phyloP scores from a whole-genome alignment of 352 stramenopile genomes.

The Pythium phragmitis region DNA sequence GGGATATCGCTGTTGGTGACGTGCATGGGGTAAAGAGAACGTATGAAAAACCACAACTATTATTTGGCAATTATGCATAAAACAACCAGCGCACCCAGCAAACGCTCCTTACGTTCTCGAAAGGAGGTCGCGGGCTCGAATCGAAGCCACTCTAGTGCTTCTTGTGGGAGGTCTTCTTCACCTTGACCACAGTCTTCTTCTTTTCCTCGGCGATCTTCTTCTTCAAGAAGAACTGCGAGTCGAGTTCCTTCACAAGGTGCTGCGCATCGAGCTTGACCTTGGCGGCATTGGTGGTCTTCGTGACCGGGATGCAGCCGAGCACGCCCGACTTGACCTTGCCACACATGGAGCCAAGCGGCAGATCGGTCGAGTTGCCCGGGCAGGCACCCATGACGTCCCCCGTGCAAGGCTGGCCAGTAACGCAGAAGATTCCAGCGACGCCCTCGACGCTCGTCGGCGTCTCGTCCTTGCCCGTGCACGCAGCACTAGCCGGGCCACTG shows the following conservation, averaged over 20 bases:
- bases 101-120: no score
- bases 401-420: slow-evolving; percentile 16
- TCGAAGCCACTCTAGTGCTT: slow-evolving; percentile 5
- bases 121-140: no score
- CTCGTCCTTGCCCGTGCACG: slow-evolving; percentile 16
- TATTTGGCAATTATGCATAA: no score
- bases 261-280: slow-evolving; percentile 7
- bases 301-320: slow-evolving; percentile 17
- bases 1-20: no score
- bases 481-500: background rate
- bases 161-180: slow-evolving; percentile 11
- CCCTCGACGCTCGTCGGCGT: slow-evolving; percentile 21
- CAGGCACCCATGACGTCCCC: slow-evolving; percentile 15
- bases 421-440: slow-evolving; percentile 25
- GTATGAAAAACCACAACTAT: no score
- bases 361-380: slow-evolving; percentile 16
- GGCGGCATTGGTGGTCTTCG: background rate
- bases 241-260: background rate
- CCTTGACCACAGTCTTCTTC: slow-evolving; percentile 10
- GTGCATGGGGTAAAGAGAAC: no score
- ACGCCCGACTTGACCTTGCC: slow-evolving; percentile 18
- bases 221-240: slow-evolving; percentile 7
- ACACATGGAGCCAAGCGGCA: slow-evolving; percentile 16
- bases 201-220: slow-evolving; percentile 4
- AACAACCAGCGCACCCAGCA: no score